Conservation (phyloP, 306 rosid species). For the Rosa chinensis region DNA sequence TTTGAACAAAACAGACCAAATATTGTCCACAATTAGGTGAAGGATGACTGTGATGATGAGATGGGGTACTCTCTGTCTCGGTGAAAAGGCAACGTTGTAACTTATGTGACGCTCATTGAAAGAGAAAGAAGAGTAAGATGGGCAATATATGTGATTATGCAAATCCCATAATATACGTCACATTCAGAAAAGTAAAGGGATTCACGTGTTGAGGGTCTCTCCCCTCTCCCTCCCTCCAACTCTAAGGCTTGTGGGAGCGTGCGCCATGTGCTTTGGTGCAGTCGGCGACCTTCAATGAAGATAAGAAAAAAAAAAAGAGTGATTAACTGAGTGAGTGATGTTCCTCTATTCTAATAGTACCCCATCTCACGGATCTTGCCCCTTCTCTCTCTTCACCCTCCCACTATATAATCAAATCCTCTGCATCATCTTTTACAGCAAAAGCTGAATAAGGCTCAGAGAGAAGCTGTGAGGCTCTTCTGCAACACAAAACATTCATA, state of each 20-base stretch:
- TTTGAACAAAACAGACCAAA: neutral
- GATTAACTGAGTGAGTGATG: conserved; percentile 28
- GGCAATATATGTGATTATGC: conserved; percentile 16
- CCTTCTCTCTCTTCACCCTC: conserved; percentile 25
- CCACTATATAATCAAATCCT: conserved; percentile 2
- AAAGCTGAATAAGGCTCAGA: conserved; percentile 11
- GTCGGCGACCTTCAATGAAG: conserved; percentile 48
- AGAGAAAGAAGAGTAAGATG: neutral
- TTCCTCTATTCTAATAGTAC: conserved; percentile 38
- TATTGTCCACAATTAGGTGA: neutral
- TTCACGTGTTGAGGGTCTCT: conserved; percentile 38
- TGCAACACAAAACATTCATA: conserved; percentile 5
- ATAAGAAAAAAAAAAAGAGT: neutral
- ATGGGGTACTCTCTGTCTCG: neutral
- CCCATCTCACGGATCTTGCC: conserved; percentile 95
- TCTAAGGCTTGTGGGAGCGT: conserved; percentile 41
- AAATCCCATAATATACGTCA: conserved; percentile 27
- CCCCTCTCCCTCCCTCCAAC: neutral
- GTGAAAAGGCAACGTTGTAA: conserved; percentile 19
- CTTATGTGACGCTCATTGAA: neutral
- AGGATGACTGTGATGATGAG: conserved; percentile 3
- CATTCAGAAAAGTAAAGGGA: conserved; percentile 24
- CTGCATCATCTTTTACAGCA: conserved; percentile 11
- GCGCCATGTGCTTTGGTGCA: conserved; percentile 75
- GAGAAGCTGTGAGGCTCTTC: neutral